Evolutionary conservation across 2,329 filamentous ascomycete genomes (phyloP), one percentile per base, ranked within the genome.

Genomic region (Paecilomyces sp.): DNA sequence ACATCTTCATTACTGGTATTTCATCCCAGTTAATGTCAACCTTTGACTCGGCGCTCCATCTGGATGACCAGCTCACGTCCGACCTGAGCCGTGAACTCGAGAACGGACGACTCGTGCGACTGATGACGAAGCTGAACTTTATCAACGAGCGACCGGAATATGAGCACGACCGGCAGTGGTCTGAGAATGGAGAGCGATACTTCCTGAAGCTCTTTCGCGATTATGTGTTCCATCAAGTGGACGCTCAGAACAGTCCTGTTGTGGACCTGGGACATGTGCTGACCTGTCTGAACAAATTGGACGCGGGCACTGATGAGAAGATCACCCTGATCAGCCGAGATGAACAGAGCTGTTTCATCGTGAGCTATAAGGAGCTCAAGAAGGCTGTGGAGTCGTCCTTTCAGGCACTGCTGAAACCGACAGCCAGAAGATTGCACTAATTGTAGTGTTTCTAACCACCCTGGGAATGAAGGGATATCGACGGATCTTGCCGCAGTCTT

Each of bases 161-260:
- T 62, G 89, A 91, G 57, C 86, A 87, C 50, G 89, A 92, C 62
- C 79, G 83, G 0, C 81, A 85, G 55, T 99, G 94, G 93, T 90
- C 91, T 3, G 93, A 97, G 74, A 94, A 90, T 55, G 93, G 93
- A 28, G 91, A 96, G 68, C 86, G 92, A 30, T 97, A 96, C 73
- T 89, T 91, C 71, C 81, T 99, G 64, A 97, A 96, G 76, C 83
- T 99, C 8, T 97, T 97, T 80, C 86, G 94, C 56, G 94, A 99
- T 76, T 97, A 95, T 68, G 91, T 97, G 50, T 99, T 97, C 77
- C 94, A 99, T 74, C 92, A 96, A 70, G 92, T 97, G 12, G 92
- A 97, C 72, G 83, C 85, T 31, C 86, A 91, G 60, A 92, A 91
- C 13, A 88, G 90, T 57, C 89, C 94, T 0, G 88, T 92, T 1